Conservation (phyloP, 768 basidiomycete genomes). For the Filobasidium wieringae region DNA sequence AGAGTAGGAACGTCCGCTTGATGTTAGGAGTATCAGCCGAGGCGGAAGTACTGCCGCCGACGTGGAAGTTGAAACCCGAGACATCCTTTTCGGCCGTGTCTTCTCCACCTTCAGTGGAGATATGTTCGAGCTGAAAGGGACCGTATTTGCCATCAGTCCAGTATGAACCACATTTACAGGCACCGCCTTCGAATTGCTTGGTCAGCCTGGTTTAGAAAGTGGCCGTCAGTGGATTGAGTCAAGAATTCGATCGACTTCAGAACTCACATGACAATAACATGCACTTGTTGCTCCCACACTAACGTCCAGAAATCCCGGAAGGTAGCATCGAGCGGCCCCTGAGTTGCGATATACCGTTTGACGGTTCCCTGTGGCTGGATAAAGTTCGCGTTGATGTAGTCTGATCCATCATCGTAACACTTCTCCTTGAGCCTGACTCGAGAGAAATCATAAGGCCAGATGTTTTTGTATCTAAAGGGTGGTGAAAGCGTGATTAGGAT, state of each 20-base stretch:
- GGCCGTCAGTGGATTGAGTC: neutral
- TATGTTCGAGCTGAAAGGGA: conserved; percentile 51
- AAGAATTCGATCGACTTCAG: neutral
- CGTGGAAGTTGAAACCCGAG: conserved; percentile 44
- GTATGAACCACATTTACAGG: conserved; percentile 82
- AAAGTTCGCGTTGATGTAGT: conserved; percentile 92
- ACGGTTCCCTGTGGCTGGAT: conserved; percentile 74
- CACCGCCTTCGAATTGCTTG: conserved; percentile 72
- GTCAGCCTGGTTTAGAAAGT: conserved; percentile 48
- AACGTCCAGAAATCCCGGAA: conserved; percentile 93
- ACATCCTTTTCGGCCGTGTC: conserved; percentile 30
- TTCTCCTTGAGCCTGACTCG: conserved; percentile 58
- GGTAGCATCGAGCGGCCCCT: conserved; percentile 82
- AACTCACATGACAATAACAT: conserved; percentile 75
- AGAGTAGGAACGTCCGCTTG: conserved; percentile 51
- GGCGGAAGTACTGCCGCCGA: conserved; percentile 18
- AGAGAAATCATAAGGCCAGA: conserved; percentile 91
- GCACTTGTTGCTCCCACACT: conserved; percentile 87
- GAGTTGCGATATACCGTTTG: conserved; percentile 84
- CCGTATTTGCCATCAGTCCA: conserved; percentile 61
- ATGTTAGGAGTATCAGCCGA: conserved; percentile 29
- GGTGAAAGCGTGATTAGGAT: neutral
- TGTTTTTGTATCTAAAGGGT: conserved; percentile 66
- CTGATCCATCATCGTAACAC: conserved; percentile 48
- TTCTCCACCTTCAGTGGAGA: conserved; percentile 45